Evolutionary conservation across 257 asterid genomes (phyloP).

Genomic region (Fraxinus pennsylvanica): DNA sequence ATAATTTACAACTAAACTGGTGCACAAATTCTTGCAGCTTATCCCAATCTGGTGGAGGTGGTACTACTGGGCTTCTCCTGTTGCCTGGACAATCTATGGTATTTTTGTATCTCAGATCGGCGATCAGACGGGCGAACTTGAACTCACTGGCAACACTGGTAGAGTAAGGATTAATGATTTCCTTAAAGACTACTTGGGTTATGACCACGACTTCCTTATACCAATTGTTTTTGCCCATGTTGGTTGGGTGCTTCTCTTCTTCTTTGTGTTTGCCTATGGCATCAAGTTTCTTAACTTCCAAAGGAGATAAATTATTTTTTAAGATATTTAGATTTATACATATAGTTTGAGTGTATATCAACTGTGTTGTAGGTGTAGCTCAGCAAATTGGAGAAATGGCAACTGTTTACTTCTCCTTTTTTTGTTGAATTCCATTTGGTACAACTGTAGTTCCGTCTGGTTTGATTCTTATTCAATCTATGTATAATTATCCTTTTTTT

Average conservation of each 20-base stretch:
- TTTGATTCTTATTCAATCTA: background rate
- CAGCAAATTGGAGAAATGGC: background rate
- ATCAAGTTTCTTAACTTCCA: constrained; percentile 87
- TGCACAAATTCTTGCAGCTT: constrained; percentile 45
- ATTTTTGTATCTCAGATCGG: constrained; percentile 63
- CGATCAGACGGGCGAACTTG: constrained; percentile 38
- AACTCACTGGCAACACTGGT: constrained; percentile 29
- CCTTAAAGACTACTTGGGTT: constrained; percentile 54
- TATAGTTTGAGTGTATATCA: constrained; percentile 22
- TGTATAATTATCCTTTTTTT: background rate
- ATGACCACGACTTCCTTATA: constrained; percentile 61
- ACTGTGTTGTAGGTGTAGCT: background rate
- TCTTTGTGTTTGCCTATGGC: constrained; percentile 76
- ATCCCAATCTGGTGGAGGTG: constrained; percentile 93
- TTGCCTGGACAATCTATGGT: constrained; percentile 81
- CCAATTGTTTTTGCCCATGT: constrained; percentile 67
- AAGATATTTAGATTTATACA: constrained; percentile 4
- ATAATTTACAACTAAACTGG: background rate
- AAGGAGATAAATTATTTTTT: constrained; percentile 37
- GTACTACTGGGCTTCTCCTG: constrained; percentile 90
- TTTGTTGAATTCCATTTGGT: background rate
- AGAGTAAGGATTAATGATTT: constrained; percentile 36
- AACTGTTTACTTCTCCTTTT: background rate
- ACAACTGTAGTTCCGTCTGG: background rate
- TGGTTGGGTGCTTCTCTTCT: constrained; percentile 85